Evolutionary conservation across 352 stramenopile genomes (phyloP).

Genomic region (Aphanomyces stellatus): DNA sequence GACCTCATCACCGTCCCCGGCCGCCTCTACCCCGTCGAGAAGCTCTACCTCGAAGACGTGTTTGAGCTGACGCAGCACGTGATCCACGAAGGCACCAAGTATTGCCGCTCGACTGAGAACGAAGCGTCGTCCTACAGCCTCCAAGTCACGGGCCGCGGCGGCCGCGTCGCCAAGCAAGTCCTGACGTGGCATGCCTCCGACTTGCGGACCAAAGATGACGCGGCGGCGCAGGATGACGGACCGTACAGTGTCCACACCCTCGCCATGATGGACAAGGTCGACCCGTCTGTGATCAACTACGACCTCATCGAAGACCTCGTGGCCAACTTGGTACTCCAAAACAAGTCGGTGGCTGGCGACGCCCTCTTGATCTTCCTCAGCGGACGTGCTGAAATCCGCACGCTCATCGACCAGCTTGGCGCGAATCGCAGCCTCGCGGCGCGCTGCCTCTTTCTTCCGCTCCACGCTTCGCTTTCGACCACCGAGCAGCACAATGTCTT

Average conservation of each 20-base stretch:
- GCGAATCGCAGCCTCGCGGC: constrained; percentile 44
- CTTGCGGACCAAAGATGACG: no score
- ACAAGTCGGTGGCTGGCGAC: constrained; percentile 42
- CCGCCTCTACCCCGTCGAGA: constrained; percentile 93
- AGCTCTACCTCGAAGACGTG: constrained; percentile 94
- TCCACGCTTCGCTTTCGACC: constrained; percentile 91
- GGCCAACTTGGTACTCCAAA: constrained; percentile 69
- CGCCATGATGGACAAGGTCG: constrained; percentile 70
- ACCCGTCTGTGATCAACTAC: constrained; percentile 92
- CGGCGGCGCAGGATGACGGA: constrained; percentile 23
- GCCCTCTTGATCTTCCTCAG: constrained; percentile 96
- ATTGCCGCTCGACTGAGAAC: constrained; percentile 24
- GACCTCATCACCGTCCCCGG: constrained; percentile 88
- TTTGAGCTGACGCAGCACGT: constrained; percentile 80
- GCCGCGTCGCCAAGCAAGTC: neutral
- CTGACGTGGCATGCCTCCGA: constrained; percentile 7
- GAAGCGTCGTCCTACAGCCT: neutral
- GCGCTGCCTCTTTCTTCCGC: constrained; percentile 63
- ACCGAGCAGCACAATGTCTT: constrained; percentile 94
- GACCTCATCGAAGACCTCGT: constrained; percentile 87
- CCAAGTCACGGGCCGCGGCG: neutral
- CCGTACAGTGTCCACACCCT: constrained; percentile 85
- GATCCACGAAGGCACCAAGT: constrained; percentile 61
- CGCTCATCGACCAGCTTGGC: constrained; percentile 59
- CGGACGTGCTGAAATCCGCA: constrained; percentile 91